Evolutionary conservation across 179 eudicot genomes (phyloP), one percentile per base, ranked within the genome.

Genomic region (Nepenthes alata): DNA sequence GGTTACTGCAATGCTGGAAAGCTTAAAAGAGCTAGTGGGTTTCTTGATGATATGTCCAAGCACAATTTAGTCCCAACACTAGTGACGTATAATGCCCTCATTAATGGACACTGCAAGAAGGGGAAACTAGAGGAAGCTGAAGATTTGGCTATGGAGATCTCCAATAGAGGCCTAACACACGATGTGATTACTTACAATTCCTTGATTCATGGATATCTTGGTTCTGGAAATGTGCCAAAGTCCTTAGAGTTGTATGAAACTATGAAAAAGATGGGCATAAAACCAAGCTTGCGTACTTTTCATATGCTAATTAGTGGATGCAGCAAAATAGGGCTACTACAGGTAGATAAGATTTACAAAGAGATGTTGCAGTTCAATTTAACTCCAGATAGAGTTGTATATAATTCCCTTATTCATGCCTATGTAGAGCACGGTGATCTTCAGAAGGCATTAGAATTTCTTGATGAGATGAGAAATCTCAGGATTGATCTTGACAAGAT

Each of bases 101-200:
- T 87, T 55, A 74, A 75, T 44, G 95, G 85, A 51, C 75, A 83
- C 53, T 78, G 91, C 77, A 83, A 77, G 77, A 83, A 72, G 59
- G 91, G 89, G 53, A 81, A 66, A 60, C 59, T 75, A 41, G 73
- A 66, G 25, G 95, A 85, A 72, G 97, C 95, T 50, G 85, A 85
- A 74, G 81, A 76, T 59, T 65, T 83, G 62, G 62, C 71, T 58
- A 63, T 55, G 35, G 72, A 64, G 61, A 76, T 87, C 15, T 66
- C 65, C 47, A 68, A 54, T 11, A 72, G 65, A 68, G 89, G 87
- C 60, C 79, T 89, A 45, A 53, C 49, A 45, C 89, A 85, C 41
- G 93, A 85, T 74, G 74, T 75, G 38, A 81, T 85, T 67, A 85
- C 93, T 3, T 89, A 81, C 72, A 87, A 87, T 76, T 70, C 75